phyloP scores from a whole-genome alignment of 192 early-diverging fungal species.

The Gorgonomyces haynaldii region DNA sequence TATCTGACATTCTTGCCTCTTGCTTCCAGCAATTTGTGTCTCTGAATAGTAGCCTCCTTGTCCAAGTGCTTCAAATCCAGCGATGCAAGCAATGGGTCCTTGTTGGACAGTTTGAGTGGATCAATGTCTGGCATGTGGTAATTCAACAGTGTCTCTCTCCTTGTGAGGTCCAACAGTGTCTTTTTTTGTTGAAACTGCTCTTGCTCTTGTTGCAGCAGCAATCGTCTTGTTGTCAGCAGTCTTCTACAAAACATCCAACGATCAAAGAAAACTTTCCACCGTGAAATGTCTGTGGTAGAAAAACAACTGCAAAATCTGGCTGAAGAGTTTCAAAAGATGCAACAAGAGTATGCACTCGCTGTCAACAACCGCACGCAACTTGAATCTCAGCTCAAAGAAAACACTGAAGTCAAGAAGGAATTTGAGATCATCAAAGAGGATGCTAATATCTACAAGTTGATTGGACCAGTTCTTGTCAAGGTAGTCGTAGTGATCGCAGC shows the following conservation, averaged over 20 bases:
- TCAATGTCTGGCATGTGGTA: conserved; percentile 5
- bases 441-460: conserved; percentile 86
- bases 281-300: too few species aligned
- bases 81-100: not conserved
- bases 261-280: too few species aligned
- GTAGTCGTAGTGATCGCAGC: too few species aligned
- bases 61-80: not conserved
- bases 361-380: conserved; percentile 67
- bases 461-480: conserved; percentile 92
- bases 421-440: conserved; percentile 67
- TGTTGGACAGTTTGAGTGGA: not conserved
- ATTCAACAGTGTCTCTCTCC: not conserved
- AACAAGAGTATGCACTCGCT: conserved; percentile 22
- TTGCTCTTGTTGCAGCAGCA: too few species aligned
- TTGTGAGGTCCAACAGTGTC: not conserved
- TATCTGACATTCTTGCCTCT: conserved; percentile 6
- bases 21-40: not conserved
- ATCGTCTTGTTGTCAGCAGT: not conserved
- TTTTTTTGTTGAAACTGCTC: not conserved
- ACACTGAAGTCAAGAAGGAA: conserved; percentile 87
- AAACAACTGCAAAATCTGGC: conserved; percentile 3
- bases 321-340: not conserved
- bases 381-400: conserved; percentile 94
- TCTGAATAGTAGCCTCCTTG: not conserved
- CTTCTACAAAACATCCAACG: too few species aligned